Evolutionary conservation across 163 green algal genomes (phyloP), one percentile per base, ranked within the genome.

Genomic region (Volvox carteri): DNA sequence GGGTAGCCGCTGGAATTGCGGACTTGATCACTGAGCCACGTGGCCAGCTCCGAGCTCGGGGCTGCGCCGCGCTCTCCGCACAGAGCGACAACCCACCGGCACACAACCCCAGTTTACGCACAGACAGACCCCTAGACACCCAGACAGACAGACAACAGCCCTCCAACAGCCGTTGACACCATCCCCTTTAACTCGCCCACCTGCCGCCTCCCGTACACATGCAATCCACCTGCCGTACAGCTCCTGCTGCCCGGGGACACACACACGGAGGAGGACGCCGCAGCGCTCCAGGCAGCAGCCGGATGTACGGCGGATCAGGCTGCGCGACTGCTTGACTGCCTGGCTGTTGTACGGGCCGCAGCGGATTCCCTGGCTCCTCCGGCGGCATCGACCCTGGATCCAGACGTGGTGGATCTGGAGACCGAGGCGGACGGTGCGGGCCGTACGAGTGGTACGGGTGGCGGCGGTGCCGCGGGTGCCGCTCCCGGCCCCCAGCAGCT

Each of bases 261-360:
- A n/a, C 16, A 73, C 35, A 85, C 52, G 35, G 4, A 41, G 28
- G 58, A 50, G 56, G 78, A 86, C 56, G 58, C 78, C 16, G 12
- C 58, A 0, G 4, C 12, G 2, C 78, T 86, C 21, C 6, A 39
- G 14, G 39, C 58, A 25, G 14, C 33, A n/a, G 62, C 58, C 1
- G 78, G 78, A 46, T 73, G 35, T 37, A n/a, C 35, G 35, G 8
- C 33, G 11, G 76, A 85, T 35, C 44, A 85, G 76, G 52, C 76
- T 5, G 21, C 25, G 1, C 33, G 52, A 14, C 37, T 85, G 50
- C 76, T 85, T 12, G 76, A 85, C 33, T 72, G 50, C 35, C 76
- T 85, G 33, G 76, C 76, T 37, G 52, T 85, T 8, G 23, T 52
- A 56, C 52, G 21, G 2, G 75, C 75, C 3, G 48, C 30, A 2